A percentile compares a stretch with the other conserved stretches of the same genome.
Evolutionary conservation across 805 yeast species (phyloP).

Genomic region (Barnettozyma botsteinii): DNA sequence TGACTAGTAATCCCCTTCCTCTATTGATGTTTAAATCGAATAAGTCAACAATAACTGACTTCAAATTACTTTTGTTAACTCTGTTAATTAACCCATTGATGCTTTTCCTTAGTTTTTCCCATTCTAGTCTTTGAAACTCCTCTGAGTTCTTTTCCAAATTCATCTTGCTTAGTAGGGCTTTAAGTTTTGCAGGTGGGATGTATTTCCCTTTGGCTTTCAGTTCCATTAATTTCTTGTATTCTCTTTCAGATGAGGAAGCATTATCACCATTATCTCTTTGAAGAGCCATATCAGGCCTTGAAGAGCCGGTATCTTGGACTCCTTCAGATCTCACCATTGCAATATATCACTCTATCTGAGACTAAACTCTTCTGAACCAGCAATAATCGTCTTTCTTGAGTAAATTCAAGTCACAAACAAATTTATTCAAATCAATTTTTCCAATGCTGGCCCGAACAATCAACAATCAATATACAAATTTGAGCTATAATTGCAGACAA

Average conservation of each 20-base stretch:
- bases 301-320: too few relatives aligned
- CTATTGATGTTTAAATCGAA: slow-evolving; percentile 53
- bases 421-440: too few relatives aligned
- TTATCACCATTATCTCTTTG: neutral
- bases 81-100: slow-evolving; percentile 46
- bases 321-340: too few relatives aligned
- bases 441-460: too few relatives aligned
- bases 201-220: slow-evolving; percentile 41
- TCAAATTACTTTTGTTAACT: slow-evolving; percentile 42
- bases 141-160: slow-evolving; percentile 26
- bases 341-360: too few relatives aligned
- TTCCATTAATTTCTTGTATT: slow-evolving; percentile 32
- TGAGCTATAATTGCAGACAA: too few relatives aligned
- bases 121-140: slow-evolving; percentile 46
- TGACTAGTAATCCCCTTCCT: slow-evolving; percentile 57
- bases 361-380: too few relatives aligned
- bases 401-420: too few relatives aligned
- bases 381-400: too few relatives aligned
- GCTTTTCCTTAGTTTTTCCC: slow-evolving; percentile 47
- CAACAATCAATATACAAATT: too few relatives aligned
- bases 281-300: neutral
- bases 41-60: slow-evolving; percentile 41
- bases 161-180: slow-evolving; percentile 35
- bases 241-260: slow-evolving; percentile 22
- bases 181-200: slow-evolving; percentile 49